A percentile compares a stretch with the other conserved stretches of the same genome.
Conservation (phyloP, 2,329 filamentous ascomycete species). For the Beauveria sp. region DNA sequence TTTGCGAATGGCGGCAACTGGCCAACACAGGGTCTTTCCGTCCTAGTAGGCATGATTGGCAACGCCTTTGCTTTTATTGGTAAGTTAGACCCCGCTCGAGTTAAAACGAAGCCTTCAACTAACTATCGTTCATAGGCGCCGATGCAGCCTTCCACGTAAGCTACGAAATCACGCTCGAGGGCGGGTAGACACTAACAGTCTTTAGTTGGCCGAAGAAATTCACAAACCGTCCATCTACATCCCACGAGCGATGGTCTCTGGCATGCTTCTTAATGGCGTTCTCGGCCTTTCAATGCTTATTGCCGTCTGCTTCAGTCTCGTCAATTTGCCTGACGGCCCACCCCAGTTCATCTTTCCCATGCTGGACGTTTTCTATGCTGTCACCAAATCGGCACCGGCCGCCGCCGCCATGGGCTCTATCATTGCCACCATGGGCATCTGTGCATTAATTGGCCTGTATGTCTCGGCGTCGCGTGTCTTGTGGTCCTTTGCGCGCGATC, state of each 20-base stretch:
- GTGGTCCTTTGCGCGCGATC: slow-evolving; percentile 42
- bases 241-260: slow-evolving; percentile 41
- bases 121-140: slow-evolving; percentile 1
- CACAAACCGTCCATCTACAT: slow-evolving; percentile 40
- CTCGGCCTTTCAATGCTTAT: slow-evolving; percentile 48
- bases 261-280: slow-evolving; percentile 41
- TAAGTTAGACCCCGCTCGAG: neutral
- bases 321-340: slow-evolving; percentile 37
- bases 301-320: slow-evolving; percentile 43
- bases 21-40: slow-evolving; percentile 23
- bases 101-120: neutral
- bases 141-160: slow-evolving; percentile 23
- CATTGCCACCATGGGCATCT: slow-evolving; percentile 41
- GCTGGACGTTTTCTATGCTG: slow-evolving; percentile 49
- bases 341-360: slow-evolving; percentile 37
- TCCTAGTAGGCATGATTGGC: slow-evolving; percentile 36
- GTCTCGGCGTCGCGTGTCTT: slow-evolving; percentile 50
- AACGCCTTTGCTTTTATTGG: slow-evolving; percentile 29
- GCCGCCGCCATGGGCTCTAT: slow-evolving; percentile 43
- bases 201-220: slow-evolving; percentile 23
- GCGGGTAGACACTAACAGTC: neutral
- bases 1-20: slow-evolving; percentile 34
- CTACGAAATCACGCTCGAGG: no score
- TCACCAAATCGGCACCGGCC: slow-evolving; percentile 38
- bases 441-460: slow-evolving; percentile 44